phyloP scores from a whole-genome alignment of 2,329 filamentous ascomycete species.

The Colletotrichum higginsianum region DNA sequence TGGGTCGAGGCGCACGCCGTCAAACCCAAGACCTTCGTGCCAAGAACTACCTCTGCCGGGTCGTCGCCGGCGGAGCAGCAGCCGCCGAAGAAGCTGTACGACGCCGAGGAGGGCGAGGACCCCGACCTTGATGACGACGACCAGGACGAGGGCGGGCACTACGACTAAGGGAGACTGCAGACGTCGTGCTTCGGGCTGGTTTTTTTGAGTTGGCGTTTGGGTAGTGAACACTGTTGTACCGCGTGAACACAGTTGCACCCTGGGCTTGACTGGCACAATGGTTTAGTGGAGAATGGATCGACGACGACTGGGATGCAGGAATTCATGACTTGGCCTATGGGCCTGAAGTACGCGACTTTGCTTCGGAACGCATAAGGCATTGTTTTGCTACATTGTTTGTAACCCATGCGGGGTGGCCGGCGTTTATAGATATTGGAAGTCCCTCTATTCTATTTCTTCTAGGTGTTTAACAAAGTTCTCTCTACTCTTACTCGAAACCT shows the following conservation, averaged over 20 bases:
- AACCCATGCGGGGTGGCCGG: neutral
- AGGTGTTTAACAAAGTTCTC: conserved; percentile 21
- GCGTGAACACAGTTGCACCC: neutral
- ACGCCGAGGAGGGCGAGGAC: conserved; percentile 54
- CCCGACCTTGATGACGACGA: conserved; percentile 49
- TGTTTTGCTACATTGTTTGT: neutral
- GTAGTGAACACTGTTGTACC: neutral
- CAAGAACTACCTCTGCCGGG: neutral
- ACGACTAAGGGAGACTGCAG: conserved; percentile 15
- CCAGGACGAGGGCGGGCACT: conserved; percentile 40
- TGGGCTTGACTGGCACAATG: conserved; percentile 3
- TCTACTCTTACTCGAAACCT: conserved; percentile 10
- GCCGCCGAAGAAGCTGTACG: conserved; percentile 49
- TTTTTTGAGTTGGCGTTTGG: neutral
- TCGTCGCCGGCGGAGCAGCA: conserved; percentile 27
- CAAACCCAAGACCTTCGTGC: conserved; percentile 43
- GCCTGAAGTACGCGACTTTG: conserved; percentile 6
- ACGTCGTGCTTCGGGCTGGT: neutral
- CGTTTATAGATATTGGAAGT: conserved; percentile 23
- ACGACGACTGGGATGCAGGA: neutral
- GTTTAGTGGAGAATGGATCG: no score
- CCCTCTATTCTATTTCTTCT: conserved; percentile 31
- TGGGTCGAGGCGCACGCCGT: conserved; percentile 57
- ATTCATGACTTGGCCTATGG: neutral
- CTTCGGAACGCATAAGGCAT: neutral